phyloP scores from a whole-genome alignment of 495 filamentous ascomycete species.

The Xylaria castorea region DNA sequence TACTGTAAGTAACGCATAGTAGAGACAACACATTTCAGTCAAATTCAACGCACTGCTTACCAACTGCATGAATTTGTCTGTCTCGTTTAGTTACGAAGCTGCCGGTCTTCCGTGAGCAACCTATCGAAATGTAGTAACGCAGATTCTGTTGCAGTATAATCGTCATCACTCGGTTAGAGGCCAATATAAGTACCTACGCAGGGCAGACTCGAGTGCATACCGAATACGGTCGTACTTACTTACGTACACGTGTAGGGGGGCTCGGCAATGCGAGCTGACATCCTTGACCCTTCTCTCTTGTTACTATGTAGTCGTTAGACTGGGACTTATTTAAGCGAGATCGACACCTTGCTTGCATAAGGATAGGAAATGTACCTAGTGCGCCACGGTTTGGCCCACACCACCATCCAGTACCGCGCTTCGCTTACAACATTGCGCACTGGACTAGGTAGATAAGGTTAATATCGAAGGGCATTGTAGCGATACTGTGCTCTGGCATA shows the following conservation, averaged over 20 bases:
- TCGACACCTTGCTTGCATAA: slow-evolving; percentile 21
- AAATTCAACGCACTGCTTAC: not conserved
- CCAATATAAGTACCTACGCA: not conserved
- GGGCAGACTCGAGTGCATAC: not conserved
- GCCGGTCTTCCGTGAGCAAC: not conserved
- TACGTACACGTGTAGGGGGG: not conserved
- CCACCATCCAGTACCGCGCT: slow-evolving; percentile 1
- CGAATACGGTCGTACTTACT: not conserved
- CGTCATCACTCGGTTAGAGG: slow-evolving; percentile 16
- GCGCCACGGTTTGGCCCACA: not conserved
- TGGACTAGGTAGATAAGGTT: not conserved
- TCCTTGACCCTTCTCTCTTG: not conserved
- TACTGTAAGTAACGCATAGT: not conserved
- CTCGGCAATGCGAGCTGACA: slow-evolving; percentile 20
- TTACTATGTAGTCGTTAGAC: too few species aligned
- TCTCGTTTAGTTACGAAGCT: not conserved
- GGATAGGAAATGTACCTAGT: not conserved
- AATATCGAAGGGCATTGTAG: not conserved
- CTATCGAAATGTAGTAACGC: not conserved
- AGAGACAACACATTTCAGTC: not conserved
- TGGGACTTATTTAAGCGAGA: slow-evolving; percentile 6
- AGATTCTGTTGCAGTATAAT: not conserved
- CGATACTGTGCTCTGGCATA: not conserved
- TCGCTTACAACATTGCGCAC: slow-evolving; percentile 15
- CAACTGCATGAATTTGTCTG: not conserved